Base-by-base conservation (phyloP, 2,329 filamentous ascomycete genomes). In the Talaromyces sp. region DNA sequence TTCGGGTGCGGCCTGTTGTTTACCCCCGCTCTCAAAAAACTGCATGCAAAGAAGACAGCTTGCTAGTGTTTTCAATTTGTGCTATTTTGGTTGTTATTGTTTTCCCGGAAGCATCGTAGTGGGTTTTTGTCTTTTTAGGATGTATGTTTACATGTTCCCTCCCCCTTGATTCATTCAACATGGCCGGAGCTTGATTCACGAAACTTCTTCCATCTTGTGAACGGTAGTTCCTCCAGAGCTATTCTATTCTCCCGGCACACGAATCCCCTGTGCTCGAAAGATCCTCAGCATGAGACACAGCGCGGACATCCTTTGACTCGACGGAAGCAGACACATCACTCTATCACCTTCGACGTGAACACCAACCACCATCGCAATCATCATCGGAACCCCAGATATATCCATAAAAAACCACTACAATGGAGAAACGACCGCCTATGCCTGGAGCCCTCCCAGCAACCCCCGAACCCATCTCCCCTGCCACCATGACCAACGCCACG, bases 401-500 rank as follows among this genome's bases (percentile, higher is more conserved):
- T 2, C 14, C 35, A 38, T 2, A 38, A 38, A 38, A 8, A 38
- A 38, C 32, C 6, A n/a, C 26, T 26, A n/a, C 14, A 32, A 32
- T 35, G 19, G 32, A 12, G 21, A 54, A 21, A 54, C 26, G 26
- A n/a, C 21, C 31, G 27, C 11, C 11, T 26, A 43, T 27, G 24
- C 21, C 26, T 4, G 43, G 19, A 10, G n/a, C 38, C 8, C 26
- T 27, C 12, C 27, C 27, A 26, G 19, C 41, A 50, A 48, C 32
- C 11, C 35, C 26, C 29, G 59, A 61, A 31, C 59, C 59, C n/a
- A 53, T 54, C 11, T 61, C 59, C 31, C 59, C 59, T 26, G 24
- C 32, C 31, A 61, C 59, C 31, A 29, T 61, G 41, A 58, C 59
- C 50, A 61, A 61, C 17, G 9, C 57, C 51, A 61, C 59, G 10